Conservation (phyloP, 1,139 yeast species). For the Saccharomyces hybrid region DNA sequence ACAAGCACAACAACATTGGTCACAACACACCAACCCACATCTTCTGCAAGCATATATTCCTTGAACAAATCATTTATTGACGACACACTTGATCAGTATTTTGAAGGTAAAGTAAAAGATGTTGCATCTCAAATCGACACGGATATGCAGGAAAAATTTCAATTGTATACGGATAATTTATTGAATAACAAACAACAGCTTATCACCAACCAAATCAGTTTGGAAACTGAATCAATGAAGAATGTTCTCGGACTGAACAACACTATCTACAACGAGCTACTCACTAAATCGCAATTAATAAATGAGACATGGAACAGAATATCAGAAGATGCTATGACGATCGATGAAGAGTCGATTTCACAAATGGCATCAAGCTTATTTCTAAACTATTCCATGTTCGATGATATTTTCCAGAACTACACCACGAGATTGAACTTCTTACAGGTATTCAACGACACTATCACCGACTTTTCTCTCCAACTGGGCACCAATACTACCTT, state of each 20-base stretch:
- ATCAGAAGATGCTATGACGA: slow-evolving; percentile 9
- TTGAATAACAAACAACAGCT: background rate
- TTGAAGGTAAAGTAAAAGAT: background rate
- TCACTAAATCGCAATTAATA: slow-evolving; percentile 10
- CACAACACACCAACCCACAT: slow-evolving; percentile 5
- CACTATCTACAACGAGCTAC: background rate
- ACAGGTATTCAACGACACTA: background rate
- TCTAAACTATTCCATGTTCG: background rate
- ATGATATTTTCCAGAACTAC: background rate
- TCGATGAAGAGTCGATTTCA: slow-evolving; percentile 3
- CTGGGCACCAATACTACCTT: background rate
- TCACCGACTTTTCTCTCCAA: background rate
- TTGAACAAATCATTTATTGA: slow-evolving; percentile 3
- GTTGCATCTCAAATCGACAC: background rate
- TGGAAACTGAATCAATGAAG: background rate
- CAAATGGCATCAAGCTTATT: background rate
- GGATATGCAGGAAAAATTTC: background rate
- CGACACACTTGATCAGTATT: slow-evolving; percentile 1
- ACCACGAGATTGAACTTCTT: background rate
- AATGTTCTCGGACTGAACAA: background rate
- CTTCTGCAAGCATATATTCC: background rate
- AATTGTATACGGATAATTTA: background rate
- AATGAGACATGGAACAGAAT: slow-evolving; percentile 11
- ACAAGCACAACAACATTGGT: background rate
- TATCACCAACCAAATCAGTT: background rate